Evolutionary conservation across 192 early-diverging fungal genomes (phyloP).

Genomic region (Dissophora ornata): DNA sequence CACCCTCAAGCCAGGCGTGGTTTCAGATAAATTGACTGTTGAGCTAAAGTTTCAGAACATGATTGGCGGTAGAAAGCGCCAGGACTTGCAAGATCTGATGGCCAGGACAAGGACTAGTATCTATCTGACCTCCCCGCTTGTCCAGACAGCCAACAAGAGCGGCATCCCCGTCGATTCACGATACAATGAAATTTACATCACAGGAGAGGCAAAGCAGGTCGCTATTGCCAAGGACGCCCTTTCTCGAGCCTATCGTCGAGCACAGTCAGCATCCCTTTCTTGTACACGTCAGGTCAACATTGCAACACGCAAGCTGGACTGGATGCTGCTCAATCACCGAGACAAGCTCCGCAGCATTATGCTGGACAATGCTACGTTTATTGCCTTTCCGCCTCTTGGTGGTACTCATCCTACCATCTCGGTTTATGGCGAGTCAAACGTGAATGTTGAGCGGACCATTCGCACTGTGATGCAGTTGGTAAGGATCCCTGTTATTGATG

Average conservation of each 20-base stretch:
- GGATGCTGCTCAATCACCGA: constrained; percentile 74
- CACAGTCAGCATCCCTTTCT: constrained; percentile 28
- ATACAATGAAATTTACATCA: constrained; percentile 72
- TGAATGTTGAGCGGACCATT: constrained; percentile 79
- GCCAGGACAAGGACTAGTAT: constrained; percentile 75
- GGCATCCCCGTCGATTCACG: constrained; percentile 48
- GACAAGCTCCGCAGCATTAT: constrained; percentile 76
- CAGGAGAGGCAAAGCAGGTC: constrained; percentile 66
- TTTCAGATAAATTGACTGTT: constrained; percentile 30
- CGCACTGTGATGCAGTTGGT: constrained; percentile 78
- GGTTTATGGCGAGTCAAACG: constrained; percentile 73
- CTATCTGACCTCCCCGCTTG: constrained; percentile 77
- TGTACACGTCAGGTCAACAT: constrained; percentile 41
- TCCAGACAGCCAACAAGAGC: constrained; percentile 43
- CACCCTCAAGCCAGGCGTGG: constrained; percentile 31
- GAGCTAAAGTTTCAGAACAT: constrained; percentile 71
- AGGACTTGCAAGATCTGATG: constrained; percentile 73
- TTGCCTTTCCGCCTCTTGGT: constrained; percentile 73
- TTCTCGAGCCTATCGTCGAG: constrained; percentile 57
- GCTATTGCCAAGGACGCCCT: constrained; percentile 65
- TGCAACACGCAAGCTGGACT: constrained; percentile 79
- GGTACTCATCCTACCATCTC: constrained; percentile 59
- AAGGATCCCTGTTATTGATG: constrained; percentile 11
- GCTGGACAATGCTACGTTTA: constrained; percentile 78
- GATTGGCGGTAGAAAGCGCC: constrained; percentile 75